phyloP scores from a whole-genome alignment of 106 monocot species.

The Xerophyta viscosa region DNA sequence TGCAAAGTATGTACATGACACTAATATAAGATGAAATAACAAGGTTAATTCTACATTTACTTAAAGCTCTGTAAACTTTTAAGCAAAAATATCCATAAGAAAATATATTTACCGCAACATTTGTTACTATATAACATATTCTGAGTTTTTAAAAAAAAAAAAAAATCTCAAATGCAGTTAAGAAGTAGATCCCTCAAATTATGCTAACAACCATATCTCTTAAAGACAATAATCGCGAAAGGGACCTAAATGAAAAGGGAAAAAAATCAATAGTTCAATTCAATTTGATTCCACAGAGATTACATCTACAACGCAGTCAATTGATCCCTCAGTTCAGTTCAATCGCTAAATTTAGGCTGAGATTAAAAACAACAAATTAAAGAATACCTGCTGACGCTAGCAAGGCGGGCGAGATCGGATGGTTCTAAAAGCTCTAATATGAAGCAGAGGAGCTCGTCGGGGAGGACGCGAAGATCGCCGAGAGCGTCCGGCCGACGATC shows the following conservation, averaged over 20 bases:
- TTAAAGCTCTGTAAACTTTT: neutral
- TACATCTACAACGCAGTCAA: neutral
- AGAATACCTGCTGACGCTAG: conserved; percentile 81
- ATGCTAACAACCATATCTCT: too few relatives aligned
- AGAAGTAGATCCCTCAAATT: too few relatives aligned
- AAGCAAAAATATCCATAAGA: neutral
- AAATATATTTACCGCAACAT: too few relatives aligned
- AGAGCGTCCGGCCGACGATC: conserved; percentile 76
- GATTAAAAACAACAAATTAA: neutral
- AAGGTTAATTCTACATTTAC: neutral
- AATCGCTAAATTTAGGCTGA: too few relatives aligned
- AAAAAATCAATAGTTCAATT: neutral
- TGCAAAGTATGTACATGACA: conserved; percentile 91
- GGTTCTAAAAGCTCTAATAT: conserved; percentile 71
- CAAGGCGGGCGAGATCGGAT: conserved; percentile 61
- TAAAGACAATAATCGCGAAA: too few relatives aligned
- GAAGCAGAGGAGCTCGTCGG: conserved; percentile 75
- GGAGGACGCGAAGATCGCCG: conserved; percentile 50
- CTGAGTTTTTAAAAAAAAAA: too few relatives aligned
- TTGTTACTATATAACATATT: too few relatives aligned
- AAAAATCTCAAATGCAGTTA: too few relatives aligned
- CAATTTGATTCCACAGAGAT: neutral
- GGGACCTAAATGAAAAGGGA: neutral
- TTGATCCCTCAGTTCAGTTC: too few relatives aligned
- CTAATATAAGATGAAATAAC: conserved; percentile 28